Base-by-base conservation (phyloP, 441 rosid genomes). In the Adansonia rubrostipa region DNA sequence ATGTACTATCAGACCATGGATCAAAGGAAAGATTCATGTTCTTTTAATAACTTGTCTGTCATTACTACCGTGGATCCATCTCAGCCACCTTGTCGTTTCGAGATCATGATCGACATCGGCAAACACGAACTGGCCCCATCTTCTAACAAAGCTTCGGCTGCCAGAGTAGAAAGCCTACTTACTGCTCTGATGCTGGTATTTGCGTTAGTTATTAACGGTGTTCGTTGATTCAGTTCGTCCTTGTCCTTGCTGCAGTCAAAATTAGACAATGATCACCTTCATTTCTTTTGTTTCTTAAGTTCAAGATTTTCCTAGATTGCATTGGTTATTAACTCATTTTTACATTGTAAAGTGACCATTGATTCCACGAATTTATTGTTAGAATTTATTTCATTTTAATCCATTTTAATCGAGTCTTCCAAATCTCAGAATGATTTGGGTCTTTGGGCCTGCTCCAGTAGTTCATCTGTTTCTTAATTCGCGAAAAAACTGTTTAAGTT, bases 1-100 rank as follows among this genome's bases (percentile, higher is more conserved):
- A 87, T 89, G 95, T 95, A 92, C 61, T 95, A 85, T 62, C 97
- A 93, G 85, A 81, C 85, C 4, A 82, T 87, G 86, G 76, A 91
- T 78, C 99, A 95, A 73, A 82, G 82, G 57, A 83, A 80, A 75
- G 95, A 77, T 54, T 24, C 91, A 0, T 93, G 95, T 48, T 36
- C 73, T 0, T 93, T 93, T 65, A 77, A 82, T 50, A 87, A 86
- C 47, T 63, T 85, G 5, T 76, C 88, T 3, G 47, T 20, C 15
- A 1, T 86, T 54, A 89, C 97, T 10, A 87, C 74, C 62, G 63
- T 88, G 1, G 89, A 93, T 79, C 97, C 98, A 6, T 91, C 98
- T 10, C 82, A 66, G 15, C 88, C 36, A 1, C 42, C 89, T 14
- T 93, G 97, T 79, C 77, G 89, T 74, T 92, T 82, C 62, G 89